Evolutionary conservation across 495 filamentous ascomycete genomes (phyloP).

Genomic region (Annulohypoxylon moriforme): DNA sequence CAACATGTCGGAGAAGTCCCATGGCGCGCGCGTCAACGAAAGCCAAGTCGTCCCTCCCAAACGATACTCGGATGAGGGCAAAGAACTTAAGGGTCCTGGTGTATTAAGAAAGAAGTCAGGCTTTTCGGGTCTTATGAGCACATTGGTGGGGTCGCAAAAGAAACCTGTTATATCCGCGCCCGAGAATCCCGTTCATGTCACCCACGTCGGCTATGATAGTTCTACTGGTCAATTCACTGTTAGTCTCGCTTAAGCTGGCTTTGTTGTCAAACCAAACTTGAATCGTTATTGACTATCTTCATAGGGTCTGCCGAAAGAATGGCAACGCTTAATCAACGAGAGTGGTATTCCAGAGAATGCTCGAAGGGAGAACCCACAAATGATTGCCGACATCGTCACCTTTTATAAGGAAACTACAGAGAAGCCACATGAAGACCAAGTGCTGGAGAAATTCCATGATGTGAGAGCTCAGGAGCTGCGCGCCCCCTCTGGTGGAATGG

Average conservation of each 20-base stretch:
- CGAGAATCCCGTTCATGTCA: slow-evolving; percentile 97
- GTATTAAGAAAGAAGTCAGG: slow-evolving; percentile 87
- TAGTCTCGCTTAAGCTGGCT: slow-evolving; percentile 52
- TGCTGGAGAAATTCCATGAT: slow-evolving; percentile 96
- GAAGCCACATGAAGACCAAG: slow-evolving; percentile 80
- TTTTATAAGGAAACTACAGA: slow-evolving; percentile 96
- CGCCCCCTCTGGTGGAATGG: slow-evolving; percentile 54
- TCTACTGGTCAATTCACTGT: slow-evolving; percentile 97
- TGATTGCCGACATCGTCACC: slow-evolving; percentile 91
- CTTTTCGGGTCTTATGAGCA: slow-evolving; percentile 95
- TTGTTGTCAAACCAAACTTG: slow-evolving; percentile 23
- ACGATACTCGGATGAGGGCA: slow-evolving; percentile 86
- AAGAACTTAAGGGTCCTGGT: slow-evolving; percentile 65
- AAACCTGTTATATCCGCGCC: slow-evolving; percentile 93
- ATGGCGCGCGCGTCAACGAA: slow-evolving; percentile 65
- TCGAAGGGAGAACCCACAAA: slow-evolving; percentile 93
- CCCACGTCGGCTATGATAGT: slow-evolving; percentile 97
- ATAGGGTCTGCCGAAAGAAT: slow-evolving; percentile 95
- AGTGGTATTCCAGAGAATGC: slow-evolving; percentile 97
- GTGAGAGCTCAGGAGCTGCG: slow-evolving; percentile 72
- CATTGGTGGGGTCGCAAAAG: slow-evolving; percentile 88
- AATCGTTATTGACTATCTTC: slow-evolving; percentile 29
- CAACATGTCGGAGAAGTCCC: slow-evolving; percentile 61
- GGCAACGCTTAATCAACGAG: slow-evolving; percentile 94
- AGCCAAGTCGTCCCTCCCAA: slow-evolving; percentile 71